These are phyloP conservation scores for Microbotryum scabiosae DNA, from an alignment of 1,284 basidiomycete genomes.

Conservation along the genomic window DNA sequence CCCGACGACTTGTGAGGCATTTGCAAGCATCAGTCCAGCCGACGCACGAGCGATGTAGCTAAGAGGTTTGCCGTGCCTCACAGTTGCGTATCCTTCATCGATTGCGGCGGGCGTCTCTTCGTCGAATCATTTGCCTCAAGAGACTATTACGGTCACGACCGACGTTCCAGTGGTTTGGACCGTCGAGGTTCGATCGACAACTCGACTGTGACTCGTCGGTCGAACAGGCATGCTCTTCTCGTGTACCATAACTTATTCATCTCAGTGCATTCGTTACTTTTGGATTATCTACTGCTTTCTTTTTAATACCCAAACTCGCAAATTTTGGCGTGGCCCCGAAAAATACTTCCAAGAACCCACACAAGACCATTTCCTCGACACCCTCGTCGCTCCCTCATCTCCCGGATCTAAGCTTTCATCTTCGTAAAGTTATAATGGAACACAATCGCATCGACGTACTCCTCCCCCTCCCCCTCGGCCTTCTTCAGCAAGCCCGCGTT, in stretches of 20 bases:
- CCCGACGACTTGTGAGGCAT: conserved; percentile 46
- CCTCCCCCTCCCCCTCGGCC: conserved; percentile 55
- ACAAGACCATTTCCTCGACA: background rate
- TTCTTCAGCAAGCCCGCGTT: conserved; percentile 67
- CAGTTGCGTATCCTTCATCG: conserved; percentile 53
- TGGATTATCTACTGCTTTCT: too few relatives aligned
- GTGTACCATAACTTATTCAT: too few relatives aligned
- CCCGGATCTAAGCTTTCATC: background rate
- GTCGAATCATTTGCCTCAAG: conserved; percentile 74
- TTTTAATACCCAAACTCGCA: too few relatives aligned
- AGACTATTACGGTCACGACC: conserved; percentile 65
- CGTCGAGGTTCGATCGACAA: conserved; percentile 46
- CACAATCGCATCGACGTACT: conserved; percentile 79
- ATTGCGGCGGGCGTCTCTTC: conserved; percentile 79
- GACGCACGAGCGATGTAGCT: background rate
- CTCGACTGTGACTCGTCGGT: too few relatives aligned
- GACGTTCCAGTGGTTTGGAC: conserved; percentile 84
- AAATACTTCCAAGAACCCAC: too few relatives aligned
- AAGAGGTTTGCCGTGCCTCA: background rate
- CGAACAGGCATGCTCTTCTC: too few relatives aligned
- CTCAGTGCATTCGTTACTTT: too few relatives aligned
- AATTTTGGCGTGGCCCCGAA: too few relatives aligned
- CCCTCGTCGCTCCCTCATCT: background rate
- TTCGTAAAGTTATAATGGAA: conserved; percentile 67
- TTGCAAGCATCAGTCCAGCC: conserved; percentile 16